Evolutionary conservation across 2,329 filamentous ascomycete genomes (phyloP), one percentile per base, ranked within the genome.

Genomic region (Furcasterigmium sp.): DNA sequence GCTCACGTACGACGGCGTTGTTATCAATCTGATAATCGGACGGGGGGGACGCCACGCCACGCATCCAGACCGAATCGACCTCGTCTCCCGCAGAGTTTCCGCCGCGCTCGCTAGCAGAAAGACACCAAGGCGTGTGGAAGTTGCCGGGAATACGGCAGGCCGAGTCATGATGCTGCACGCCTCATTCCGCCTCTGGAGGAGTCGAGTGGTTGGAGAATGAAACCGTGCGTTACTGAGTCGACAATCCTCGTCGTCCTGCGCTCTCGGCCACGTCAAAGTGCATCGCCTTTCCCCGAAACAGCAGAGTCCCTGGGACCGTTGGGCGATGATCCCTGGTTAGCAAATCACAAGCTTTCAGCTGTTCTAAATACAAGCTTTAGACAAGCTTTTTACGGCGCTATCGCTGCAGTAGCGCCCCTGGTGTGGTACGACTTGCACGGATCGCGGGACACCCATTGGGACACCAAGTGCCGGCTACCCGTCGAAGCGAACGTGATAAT

Each of bases 21-120:
- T 39, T 40, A 40, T 40, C 38, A 40, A 40, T 40, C 38, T 40
- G 38, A 40, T 32, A 40, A 40, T 40, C 38, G 14, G 23, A 10
- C 23, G 11, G 23, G 23, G 7, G 7, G 11, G 23, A 26, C 23
- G 23, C 7, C 7, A 26, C 23, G 23, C 23, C 23, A 26, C 23
- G 23, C 7, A 26, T 7, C 23, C 23, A 7, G 23, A 11, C 11
- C 23, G 11, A 26, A 26, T n/a, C n/a, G n/a, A n/a, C n/a, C n/a
- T n/a, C n/a, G n/a, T n/a, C n/a, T n/a, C n/a, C n/a, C n/a, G n/a
- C n/a, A n/a, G n/a, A n/a, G n/a, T n/a, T n/a, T n/a, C n/a, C n/a
- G n/a, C n/a, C n/a, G n/a, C n/a, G n/a, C n/a, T n/a, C n/a, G n/a
- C n/a, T n/a, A n/a, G n/a, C n/a, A n/a, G n/a, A n/a, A n/a, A n/a